Percentiles rank a stretch among this genome's conserved stretches.
Conservation (phyloP, 2,329 filamentous ascomycete genomes). For the Fusarium neocosmosporiellum region DNA sequence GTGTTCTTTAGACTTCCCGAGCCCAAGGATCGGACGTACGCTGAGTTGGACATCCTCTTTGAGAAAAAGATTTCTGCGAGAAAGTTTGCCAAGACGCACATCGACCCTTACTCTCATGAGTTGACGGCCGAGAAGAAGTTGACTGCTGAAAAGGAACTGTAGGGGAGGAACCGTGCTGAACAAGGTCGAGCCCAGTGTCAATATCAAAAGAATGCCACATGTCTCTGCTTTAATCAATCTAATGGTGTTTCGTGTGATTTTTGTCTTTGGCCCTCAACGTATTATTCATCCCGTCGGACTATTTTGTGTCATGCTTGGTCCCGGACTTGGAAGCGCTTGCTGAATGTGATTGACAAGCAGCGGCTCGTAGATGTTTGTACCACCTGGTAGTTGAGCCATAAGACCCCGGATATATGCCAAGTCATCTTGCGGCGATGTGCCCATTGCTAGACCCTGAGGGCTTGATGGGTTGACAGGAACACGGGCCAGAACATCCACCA, state of each 20-base stretch:
- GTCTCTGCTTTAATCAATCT: background rate
- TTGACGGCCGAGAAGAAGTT: slow-evolving; percentile 8
- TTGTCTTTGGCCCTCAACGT: background rate
- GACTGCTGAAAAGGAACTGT: slow-evolving; percentile 17
- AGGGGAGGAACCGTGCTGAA: background rate
- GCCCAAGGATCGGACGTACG: slow-evolving; percentile 61
- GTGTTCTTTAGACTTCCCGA: slow-evolving; percentile 64
- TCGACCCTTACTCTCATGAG: slow-evolving; percentile 49
- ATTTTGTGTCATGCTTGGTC: slow-evolving; percentile 5
- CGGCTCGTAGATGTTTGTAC: slow-evolving; percentile 51
- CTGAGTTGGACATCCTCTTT: slow-evolving; percentile 57
- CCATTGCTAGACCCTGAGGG: slow-evolving; percentile 38
- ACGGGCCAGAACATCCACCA: slow-evolving; percentile 57
- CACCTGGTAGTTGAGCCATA: slow-evolving; percentile 53
- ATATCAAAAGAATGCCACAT: background rate
- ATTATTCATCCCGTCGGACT: background rate
- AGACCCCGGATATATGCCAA: slow-evolving; percentile 51
- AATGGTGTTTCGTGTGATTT: background rate
- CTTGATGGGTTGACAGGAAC: slow-evolving; percentile 49
- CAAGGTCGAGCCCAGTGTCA: background rate
- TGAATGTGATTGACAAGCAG: slow-evolving; percentile 55
- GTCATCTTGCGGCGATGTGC: slow-evolving; percentile 50
- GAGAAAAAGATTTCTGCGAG: slow-evolving; percentile 53
- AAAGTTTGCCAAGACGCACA: slow-evolving; percentile 53
- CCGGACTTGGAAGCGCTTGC: slow-evolving; percentile 47